Percentiles rank a stretch among this genome's conserved stretches.
These are phyloP conservation scores for Neonectria faginata DNA, from an alignment of 2,329 filamentous ascomycete genomes.

Conservation along the genomic window DNA sequence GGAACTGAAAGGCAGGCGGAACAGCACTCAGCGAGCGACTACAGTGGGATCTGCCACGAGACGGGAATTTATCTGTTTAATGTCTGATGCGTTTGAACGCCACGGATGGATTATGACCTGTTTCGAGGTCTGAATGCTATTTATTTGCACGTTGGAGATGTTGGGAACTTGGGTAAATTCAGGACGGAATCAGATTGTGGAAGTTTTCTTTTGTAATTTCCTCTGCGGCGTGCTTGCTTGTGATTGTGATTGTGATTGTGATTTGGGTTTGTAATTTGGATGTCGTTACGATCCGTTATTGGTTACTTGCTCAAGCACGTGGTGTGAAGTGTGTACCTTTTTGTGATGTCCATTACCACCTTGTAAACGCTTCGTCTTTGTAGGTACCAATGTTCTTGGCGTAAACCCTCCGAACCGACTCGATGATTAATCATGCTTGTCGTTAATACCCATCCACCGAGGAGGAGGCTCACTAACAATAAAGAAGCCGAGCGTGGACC, in stretches of 20 bases:
- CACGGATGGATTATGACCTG: constrained; percentile 5
- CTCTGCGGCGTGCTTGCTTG: not conserved
- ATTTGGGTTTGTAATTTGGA: not conserved
- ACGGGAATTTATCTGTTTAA: constrained; percentile 23
- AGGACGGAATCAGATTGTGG: constrained; percentile 19
- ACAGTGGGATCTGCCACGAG: constrained; percentile 20
- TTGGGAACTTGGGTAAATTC: constrained; percentile 3
- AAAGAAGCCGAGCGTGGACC: constrained; percentile 25
- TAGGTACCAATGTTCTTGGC: not conserved
- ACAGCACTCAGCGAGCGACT: constrained; percentile 40
- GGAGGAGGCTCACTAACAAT: not conserved
- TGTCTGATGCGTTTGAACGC: constrained; percentile 7
- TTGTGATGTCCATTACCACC: not conserved
- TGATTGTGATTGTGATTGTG: not conserved
- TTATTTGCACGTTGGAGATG: not conserved
- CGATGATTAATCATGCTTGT: not conserved
- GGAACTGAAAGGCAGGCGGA: constrained; percentile 32
- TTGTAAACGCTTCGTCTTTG: not conserved
- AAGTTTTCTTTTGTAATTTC: constrained; percentile 11
- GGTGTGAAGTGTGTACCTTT: not conserved
- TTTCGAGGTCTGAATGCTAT: constrained; percentile 3
- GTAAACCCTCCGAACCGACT: not conserved
- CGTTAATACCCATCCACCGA: too few relatives aligned
- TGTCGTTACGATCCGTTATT: not conserved
- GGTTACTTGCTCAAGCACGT: too few relatives aligned